Conservation (phyloP, 2,329 filamentous ascomycete genomes). For the Fusarium buxicola region DNA sequence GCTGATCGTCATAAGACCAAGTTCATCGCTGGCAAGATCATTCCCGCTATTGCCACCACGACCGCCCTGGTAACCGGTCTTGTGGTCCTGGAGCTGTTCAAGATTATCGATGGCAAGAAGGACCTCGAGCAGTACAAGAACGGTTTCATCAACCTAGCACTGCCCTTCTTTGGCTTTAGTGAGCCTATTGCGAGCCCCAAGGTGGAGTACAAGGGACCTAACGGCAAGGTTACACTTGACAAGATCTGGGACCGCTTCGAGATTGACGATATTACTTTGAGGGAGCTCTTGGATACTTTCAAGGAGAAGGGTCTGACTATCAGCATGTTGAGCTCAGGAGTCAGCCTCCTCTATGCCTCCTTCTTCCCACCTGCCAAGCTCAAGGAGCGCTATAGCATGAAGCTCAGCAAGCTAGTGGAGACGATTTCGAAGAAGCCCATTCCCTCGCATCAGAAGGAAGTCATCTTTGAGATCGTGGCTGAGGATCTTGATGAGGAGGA, state of each 20-base stretch:
- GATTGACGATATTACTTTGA: constrained; percentile 84
- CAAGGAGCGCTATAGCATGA: constrained; percentile 84
- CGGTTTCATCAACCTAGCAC: constrained; percentile 93
- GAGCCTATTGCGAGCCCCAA: constrained; percentile 96
- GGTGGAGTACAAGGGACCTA: constrained; percentile 84
- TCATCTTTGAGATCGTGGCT: constrained; percentile 95
- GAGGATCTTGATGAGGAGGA: constrained; percentile 92
- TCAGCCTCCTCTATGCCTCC: constrained; percentile 91
- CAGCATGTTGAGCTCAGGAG: constrained; percentile 96
- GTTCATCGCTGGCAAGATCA: constrained; percentile 99
- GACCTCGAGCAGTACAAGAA: constrained; percentile 99
- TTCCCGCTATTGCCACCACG: constrained; percentile 97
- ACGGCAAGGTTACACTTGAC: constrained; percentile 86
- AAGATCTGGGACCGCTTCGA: constrained; percentile 99
- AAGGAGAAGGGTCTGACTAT: constrained; percentile 82
- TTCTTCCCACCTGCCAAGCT: constrained; percentile 86
- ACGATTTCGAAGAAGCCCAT: constrained; percentile 92
- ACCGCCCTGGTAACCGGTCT: constrained; percentile 95
- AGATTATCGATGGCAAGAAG: constrained; percentile 95
- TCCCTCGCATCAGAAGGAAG: constrained; percentile 90
- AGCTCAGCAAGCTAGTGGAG: constrained; percentile 89
- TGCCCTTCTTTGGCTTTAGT: constrained; percentile 98
- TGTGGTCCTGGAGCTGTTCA: constrained; percentile 93
- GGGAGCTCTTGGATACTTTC: constrained; percentile 86
- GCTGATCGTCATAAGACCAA: constrained; percentile 98